phyloP scores from a whole-genome alignment of 2,329 filamentous ascomycete genomes.

The Fusarium globosum region DNA sequence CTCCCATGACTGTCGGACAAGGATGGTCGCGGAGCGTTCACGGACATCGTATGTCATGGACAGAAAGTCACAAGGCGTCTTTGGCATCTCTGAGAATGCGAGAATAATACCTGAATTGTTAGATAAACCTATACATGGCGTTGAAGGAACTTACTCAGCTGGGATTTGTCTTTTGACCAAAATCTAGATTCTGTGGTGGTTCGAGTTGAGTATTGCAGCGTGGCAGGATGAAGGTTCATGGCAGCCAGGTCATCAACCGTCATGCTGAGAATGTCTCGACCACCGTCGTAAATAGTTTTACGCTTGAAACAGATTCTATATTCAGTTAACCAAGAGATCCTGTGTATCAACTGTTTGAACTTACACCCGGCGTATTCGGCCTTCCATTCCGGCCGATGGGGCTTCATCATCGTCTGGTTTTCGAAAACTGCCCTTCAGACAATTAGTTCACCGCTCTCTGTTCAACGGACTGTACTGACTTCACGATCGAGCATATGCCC shows the following conservation, averaged over 20 bases:
- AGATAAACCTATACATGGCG: background rate
- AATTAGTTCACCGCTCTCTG: background rate
- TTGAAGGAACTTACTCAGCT: constrained; percentile 45
- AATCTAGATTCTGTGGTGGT: constrained; percentile 55
- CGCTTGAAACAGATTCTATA: constrained; percentile 52
- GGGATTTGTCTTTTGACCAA: constrained; percentile 53
- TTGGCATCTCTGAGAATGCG: constrained; percentile 57
- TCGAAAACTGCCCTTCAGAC: constrained; percentile 42
- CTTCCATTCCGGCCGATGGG: constrained; percentile 46
- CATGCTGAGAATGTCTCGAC: constrained; percentile 52
- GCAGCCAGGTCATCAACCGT: constrained; percentile 50
- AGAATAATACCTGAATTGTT: constrained; percentile 53
- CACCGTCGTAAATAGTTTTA: constrained; percentile 46
- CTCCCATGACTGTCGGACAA: constrained; percentile 58
- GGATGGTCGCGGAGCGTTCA: constrained; percentile 53
- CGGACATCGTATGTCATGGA: constrained; percentile 58
- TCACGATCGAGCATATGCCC: constrained; percentile 46
- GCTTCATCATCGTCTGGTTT: constrained; percentile 35
- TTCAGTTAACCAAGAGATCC: background rate
- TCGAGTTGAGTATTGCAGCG: constrained; percentile 53
- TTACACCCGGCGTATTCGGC: constrained; percentile 52
- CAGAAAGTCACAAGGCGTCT: constrained; percentile 59
- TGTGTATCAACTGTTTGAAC: constrained; percentile 3
- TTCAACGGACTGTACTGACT: constrained; percentile 26
- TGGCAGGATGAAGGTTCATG: constrained; percentile 54